Evolutionary conservation across 1,139 yeast species (phyloP).

Genomic region (Taiozyma sp.): DNA sequence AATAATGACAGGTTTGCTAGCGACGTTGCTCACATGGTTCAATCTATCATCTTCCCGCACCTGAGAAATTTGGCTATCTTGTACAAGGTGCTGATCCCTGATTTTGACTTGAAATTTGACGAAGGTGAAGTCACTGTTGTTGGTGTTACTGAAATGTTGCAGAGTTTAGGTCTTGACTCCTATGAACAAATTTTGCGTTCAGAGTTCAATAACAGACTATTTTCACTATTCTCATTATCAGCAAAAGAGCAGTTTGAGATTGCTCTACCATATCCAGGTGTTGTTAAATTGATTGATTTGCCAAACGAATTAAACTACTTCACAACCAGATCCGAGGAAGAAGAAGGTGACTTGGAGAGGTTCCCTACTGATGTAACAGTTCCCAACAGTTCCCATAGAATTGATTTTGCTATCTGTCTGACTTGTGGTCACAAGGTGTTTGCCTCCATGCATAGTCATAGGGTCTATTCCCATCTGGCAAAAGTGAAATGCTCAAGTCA

Average conservation of each 20-base stretch:
- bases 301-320: slow-evolving; percentile 68
- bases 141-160: slow-evolving; percentile 6
- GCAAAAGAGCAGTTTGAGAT: background rate
- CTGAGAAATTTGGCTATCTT: slow-evolving; percentile 18
- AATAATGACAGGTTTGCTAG: slow-evolving; percentile 8
- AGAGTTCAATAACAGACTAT: background rate
- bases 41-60: slow-evolving; percentile 10
- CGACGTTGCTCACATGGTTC: slow-evolving; percentile 4
- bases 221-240: slow-evolving; percentile 1
- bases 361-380: slow-evolving; percentile 8
- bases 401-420: slow-evolving; percentile 37
- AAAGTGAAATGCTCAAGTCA: slow-evolving; percentile 21
- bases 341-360: slow-evolving; percentile 5
- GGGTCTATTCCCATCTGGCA: slow-evolving; percentile 36
- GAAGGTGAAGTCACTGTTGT: slow-evolving; percentile 1
- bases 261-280: slow-evolving; percentile 61
- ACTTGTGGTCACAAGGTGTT: slow-evolving; percentile 37
- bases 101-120: slow-evolving; percentile 6
- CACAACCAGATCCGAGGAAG: slow-evolving; percentile 37
- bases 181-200: slow-evolving; percentile 3
- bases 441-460: slow-evolving; percentile 25
- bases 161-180: slow-evolving; percentile 5
- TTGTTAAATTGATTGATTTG: slow-evolving; percentile 54
- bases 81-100: slow-evolving; percentile 15
- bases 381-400: slow-evolving; percentile 27